These are phyloP conservation scores for Thalassiosira hispida DNA, from an alignment of 352 stramenopile genomes.

Conservation along the genomic window DNA sequence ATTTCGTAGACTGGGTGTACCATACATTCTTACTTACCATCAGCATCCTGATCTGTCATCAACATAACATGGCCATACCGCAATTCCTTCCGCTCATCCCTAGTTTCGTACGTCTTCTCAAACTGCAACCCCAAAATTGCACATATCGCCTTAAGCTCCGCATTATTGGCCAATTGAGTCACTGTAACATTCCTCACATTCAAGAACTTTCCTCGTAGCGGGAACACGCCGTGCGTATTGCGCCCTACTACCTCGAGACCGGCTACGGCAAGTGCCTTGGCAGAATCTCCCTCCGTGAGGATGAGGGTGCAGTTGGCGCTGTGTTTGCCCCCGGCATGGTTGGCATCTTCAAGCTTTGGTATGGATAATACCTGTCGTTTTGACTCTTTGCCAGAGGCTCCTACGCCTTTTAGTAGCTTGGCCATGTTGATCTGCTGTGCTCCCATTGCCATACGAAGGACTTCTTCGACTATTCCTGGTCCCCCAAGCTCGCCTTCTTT, in stretches of 20 bases:
- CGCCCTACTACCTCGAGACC: slow-evolving; percentile 94
- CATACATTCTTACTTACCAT: too few relatives aligned
- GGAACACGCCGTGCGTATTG: slow-evolving; percentile 97
- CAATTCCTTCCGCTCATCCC: slow-evolving; percentile 75
- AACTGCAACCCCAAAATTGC: slow-evolving; percentile 97
- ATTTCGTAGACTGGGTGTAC: too few relatives aligned
- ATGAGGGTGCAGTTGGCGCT: slow-evolving; percentile 96
- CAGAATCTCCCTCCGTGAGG: slow-evolving; percentile 98
- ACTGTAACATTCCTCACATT: slow-evolving; percentile 96
- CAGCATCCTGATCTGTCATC: slow-evolving; percentile 98
- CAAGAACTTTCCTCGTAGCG: slow-evolving; percentile 95
- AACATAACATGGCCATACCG: slow-evolving; percentile 98
- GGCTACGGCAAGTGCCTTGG: slow-evolving; percentile 96
- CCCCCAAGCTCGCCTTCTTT: slow-evolving; percentile 35
- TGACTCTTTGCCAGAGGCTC: slow-evolving; percentile 88
- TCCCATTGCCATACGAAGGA: slow-evolving; percentile 85
- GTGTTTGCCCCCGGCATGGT: slow-evolving; percentile 91
- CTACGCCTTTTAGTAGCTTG: slow-evolving; percentile 72
- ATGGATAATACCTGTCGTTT: slow-evolving; percentile 89
- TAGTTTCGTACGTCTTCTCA: slow-evolving; percentile 91
- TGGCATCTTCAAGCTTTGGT: slow-evolving; percentile 97
- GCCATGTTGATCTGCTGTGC: slow-evolving; percentile 86
- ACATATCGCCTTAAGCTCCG: slow-evolving; percentile 94
- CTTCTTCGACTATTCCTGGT: slow-evolving; percentile 79
- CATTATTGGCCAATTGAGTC: slow-evolving; percentile 95